A percentile compares a stretch with the other conserved stretches of the same genome.
Conservation (phyloP, 768 basidiomycete genomes). For the Pulveroboletus sp. region DNA sequence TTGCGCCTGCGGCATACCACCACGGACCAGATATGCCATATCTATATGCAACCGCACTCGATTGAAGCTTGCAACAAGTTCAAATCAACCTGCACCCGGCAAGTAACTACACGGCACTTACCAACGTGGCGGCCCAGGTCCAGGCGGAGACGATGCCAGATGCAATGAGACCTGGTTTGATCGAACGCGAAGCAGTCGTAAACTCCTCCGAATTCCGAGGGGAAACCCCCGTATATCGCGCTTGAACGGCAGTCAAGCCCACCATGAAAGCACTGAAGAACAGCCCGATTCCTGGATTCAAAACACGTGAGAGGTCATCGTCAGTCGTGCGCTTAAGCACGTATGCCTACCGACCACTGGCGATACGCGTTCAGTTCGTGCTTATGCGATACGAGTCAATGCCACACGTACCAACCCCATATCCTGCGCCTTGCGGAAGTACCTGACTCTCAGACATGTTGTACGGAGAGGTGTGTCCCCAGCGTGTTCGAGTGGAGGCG, state of each 20-base stretch:
- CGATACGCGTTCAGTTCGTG: background rate
- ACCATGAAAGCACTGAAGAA: conserved; percentile 86
- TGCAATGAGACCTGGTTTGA: conserved; percentile 90
- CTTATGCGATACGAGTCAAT: background rate
- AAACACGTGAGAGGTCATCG: background rate
- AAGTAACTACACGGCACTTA: conserved; percentile 20
- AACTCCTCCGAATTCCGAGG: conserved; percentile 81
- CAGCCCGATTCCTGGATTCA: conserved; percentile 66
- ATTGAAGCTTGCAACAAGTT: conserved; percentile 52
- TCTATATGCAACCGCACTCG: conserved; percentile 79
- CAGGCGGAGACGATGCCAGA: conserved; percentile 91
- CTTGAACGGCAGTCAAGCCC: conserved; percentile 70
- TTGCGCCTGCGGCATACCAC: conserved; percentile 92
- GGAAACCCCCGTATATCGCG: conserved; percentile 78
- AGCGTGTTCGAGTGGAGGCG: background rate
- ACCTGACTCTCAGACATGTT: conserved; percentile 33
- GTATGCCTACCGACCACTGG: conserved; percentile 46
- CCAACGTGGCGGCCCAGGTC: conserved; percentile 84
- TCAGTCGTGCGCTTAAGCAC: background rate
- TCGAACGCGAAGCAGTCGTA: conserved; percentile 71
- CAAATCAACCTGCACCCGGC: background rate
- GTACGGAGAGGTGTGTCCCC: background rate
- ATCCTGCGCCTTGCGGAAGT: conserved; percentile 79
- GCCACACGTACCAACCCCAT: conserved; percentile 63
- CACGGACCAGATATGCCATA: conserved; percentile 83